Conservation (phyloP, 2,329 filamentous ascomycete species). For the Fusarium luffae region DNA sequence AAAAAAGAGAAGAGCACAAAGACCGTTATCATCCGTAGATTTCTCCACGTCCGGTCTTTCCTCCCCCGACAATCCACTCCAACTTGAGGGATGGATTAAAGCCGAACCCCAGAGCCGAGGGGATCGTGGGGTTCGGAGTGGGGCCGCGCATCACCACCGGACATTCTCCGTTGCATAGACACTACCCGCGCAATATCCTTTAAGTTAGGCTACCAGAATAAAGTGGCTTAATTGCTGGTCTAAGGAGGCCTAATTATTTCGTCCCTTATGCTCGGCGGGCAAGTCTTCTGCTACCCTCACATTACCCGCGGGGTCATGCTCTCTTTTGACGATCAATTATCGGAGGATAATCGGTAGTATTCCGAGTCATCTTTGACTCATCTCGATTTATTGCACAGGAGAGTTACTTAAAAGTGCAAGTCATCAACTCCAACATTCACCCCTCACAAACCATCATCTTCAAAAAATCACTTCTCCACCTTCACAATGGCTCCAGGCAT, state of each 20-base stretch:
- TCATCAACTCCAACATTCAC: background rate
- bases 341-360: background rate
- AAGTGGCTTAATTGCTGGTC: accelerated
- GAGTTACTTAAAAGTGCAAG: constrained; percentile 20
- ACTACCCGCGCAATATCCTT: background rate
- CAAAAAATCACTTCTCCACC: background rate
- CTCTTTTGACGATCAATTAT: background rate
- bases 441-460: background rate
- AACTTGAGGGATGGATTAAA: background rate
- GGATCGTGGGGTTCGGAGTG: constrained; percentile 20
- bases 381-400: accelerated
- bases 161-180: background rate
- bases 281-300: background rate
- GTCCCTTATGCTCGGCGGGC: too few species aligned
- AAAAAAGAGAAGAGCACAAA: background rate
- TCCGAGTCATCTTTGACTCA: background rate
- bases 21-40: background rate
- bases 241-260: background rate
- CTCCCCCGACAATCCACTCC: background rate
- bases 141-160: constrained; percentile 6
- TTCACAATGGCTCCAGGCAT: constrained; percentile 19
- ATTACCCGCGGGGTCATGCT: too few species aligned
- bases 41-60: background rate
- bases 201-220: background rate
- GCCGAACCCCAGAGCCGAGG: background rate